These are phyloP conservation scores for Fraxinus dipetala DNA, from an alignment of 305 asterid genomes.

Conservation along the genomic window DNA sequence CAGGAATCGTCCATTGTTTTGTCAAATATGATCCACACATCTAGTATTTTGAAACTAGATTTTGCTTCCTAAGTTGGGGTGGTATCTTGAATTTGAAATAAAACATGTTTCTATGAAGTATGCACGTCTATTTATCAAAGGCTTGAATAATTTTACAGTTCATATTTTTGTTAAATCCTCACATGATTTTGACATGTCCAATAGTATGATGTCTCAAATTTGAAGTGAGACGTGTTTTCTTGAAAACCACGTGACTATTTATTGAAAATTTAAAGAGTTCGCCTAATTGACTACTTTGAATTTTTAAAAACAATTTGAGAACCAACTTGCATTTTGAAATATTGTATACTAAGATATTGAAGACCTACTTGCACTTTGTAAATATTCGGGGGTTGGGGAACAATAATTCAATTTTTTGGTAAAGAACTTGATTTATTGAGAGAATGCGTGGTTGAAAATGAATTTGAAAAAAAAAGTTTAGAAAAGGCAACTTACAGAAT, in stretches of 20 bases:
- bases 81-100: background rate
- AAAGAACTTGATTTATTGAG: background rate
- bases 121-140: background rate
- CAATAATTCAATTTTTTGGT: background rate
- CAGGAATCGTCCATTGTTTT: background rate
- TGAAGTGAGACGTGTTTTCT: background rate
- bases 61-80: background rate
- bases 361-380: background rate
- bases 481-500: no score
- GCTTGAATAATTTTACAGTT: background rate
- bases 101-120: background rate
- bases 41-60: background rate
- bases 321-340: background rate
- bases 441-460: no score
- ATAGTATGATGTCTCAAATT: background rate
- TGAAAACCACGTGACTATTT: background rate
- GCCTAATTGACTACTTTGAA: no score
- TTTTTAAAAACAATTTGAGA: no score
- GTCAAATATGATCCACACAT: background rate
- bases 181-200: background rate
- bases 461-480: no score
- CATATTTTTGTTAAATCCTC: background rate
- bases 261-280: background rate
- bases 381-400: background rate
- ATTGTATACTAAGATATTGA: background rate